phyloP scores from a whole-genome alignment of 2,329 filamentous ascomycete species.

The Blastomyces gilchristii region DNA sequence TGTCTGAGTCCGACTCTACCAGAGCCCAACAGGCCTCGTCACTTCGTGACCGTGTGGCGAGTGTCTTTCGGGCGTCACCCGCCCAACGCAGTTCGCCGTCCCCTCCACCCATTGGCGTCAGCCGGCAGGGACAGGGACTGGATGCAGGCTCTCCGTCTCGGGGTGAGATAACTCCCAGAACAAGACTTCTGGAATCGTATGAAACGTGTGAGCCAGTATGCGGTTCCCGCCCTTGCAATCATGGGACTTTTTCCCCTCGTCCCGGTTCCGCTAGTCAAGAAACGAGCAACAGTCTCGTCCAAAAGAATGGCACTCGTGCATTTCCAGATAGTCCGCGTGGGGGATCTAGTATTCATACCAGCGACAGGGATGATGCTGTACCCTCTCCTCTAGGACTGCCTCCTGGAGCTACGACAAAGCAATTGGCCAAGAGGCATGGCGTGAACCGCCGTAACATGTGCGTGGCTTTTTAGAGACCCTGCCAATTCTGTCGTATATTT shows the following conservation, averaged over 20 bases:
- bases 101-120: constrained; percentile 8
- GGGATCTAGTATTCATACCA: constrained; percentile 21
- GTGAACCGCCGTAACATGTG: constrained; percentile 67
- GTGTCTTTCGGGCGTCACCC: constrained; percentile 22
- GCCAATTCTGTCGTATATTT: constrained; percentile 5
- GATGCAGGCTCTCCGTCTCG: not conserved
- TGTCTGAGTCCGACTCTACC: constrained; percentile 23
- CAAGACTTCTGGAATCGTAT: constrained; percentile 33
- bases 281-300: constrained; percentile 23
- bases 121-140: constrained; percentile 4
- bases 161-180: constrained; percentile 25
- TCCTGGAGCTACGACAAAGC: constrained; percentile 54
- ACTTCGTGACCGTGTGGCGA: constrained; percentile 24
- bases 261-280: constrained; percentile 38
- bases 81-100: constrained; percentile 13
- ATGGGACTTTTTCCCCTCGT: constrained; percentile 64
- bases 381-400: constrained; percentile 46
- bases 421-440: constrained; percentile 61
- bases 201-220: constrained; percentile 28
- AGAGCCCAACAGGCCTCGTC: constrained; percentile 19
- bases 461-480: constrained; percentile 21
- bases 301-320: constrained; percentile 18
- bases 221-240: constrained; percentile 46
- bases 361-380: constrained; percentile 35
- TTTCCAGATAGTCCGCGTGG: constrained; percentile 16